These are phyloP conservation scores for Diaporthe sp. DNA, from an alignment of 2,329 filamentous ascomycete genomes.

Conservation along the genomic window DNA sequence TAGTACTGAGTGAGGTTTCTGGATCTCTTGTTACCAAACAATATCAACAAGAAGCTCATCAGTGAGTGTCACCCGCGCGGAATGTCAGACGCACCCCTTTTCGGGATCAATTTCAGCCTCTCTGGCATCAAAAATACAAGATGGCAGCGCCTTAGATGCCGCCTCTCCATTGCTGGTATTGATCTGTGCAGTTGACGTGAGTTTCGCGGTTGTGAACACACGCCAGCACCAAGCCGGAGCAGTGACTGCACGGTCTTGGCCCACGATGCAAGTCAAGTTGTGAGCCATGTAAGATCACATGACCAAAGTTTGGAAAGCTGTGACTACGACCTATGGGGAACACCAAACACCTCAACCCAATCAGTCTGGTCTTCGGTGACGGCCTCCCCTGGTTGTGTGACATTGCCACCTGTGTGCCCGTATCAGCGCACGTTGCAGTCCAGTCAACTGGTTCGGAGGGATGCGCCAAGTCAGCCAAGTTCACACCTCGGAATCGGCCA, in stretches of 20 bases:
- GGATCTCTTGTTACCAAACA: not conserved
- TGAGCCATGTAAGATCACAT: not conserved
- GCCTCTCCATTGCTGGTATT: too few species aligned
- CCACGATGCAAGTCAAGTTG: not conserved
- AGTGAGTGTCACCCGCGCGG: not conserved
- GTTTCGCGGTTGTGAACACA: not conserved
- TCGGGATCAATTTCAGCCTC: not conserved
- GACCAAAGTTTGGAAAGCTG: not conserved
- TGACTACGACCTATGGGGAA: not conserved
- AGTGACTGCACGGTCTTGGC: not conserved
- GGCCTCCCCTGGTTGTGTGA: not conserved
- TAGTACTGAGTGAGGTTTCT: not conserved
- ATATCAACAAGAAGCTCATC: not conserved
- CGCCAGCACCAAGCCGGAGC: not conserved
- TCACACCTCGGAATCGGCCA: not conserved
- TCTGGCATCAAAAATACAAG: not conserved
- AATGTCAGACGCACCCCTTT: too few species aligned
- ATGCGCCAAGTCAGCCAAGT: slow-evolving; percentile 1
- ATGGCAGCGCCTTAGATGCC: not conserved
- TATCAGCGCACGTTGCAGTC: not conserved
- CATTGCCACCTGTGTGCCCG: not conserved
- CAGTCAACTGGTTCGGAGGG: not conserved
- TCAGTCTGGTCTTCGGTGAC: not conserved
- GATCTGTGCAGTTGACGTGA: not conserved
- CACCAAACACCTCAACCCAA: too few species aligned